Base-by-base conservation (phyloP, 2,329 filamentous ascomycete genomes). In the Colletotrichum coccodes region DNA sequence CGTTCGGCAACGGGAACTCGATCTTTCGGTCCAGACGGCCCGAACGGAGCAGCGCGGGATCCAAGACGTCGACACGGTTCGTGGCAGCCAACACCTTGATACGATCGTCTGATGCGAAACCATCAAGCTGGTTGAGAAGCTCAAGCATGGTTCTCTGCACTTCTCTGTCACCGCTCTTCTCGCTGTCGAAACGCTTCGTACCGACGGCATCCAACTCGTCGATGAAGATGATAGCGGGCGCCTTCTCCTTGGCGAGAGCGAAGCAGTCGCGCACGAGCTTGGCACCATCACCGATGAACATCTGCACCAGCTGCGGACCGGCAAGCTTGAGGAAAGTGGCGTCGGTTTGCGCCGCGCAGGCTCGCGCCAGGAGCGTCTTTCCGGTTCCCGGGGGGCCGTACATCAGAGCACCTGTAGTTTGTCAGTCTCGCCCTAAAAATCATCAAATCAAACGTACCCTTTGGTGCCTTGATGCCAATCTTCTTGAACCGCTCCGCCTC, bases 111-210 rank as follows among this genome's bases (percentile, higher is more conserved):
- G 94, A 97, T 0, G 96, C 97, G 78, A 99, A 99, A 61, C 96
- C 96, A 78, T 99, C 96, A 1, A 99, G 90, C 85, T 99, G 96
- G 84, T 99, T 99, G 72, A 99, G 92, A 63, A 99, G 89, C 82
- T 99, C 96, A 84, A 99, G 86, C 97, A 99, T 99, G 66, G 96
- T 99, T 80, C 96, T 90, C 84, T 99, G 96, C 49, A 99, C 96
- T 84, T 99, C 96, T 80, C 96, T 90, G 80, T 99, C 96, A 83
- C 96, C 96, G 70, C 93, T 96, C 87, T 98, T 99, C 79, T 98
- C 95, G 74, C 94, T 97, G 81, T 99, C 96, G 85, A 99, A 99
- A 78, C 96, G 95, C 85, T 98, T 98, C 61, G 95, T 98, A 73
- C 96, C 96, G n/a, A 99, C 92, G 66, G 96, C 96, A 79, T 99